Conservation (phyloP, 768 basidiomycete genomes). For the Pisolithus albus region DNA sequence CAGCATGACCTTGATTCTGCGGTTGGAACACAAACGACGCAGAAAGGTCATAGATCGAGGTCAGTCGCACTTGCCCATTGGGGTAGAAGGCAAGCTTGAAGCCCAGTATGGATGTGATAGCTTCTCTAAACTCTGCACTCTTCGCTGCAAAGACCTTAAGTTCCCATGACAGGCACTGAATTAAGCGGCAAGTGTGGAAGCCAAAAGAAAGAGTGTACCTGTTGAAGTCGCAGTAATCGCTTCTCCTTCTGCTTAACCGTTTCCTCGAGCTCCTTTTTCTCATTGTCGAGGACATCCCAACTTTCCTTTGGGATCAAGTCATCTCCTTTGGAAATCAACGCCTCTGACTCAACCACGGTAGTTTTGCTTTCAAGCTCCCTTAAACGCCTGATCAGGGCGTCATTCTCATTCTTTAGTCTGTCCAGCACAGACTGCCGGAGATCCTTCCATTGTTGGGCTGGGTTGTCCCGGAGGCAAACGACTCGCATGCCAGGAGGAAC, state of each 20-base stretch:
- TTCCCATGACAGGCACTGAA: background rate
- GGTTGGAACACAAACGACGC: slow-evolving; percentile 87
- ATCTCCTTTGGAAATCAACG: slow-evolving; percentile 9
- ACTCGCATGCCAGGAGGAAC: slow-evolving; percentile 67
- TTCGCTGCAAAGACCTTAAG: slow-evolving; percentile 75
- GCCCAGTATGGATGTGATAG: slow-evolving; percentile 83
- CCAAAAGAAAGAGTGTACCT: slow-evolving; percentile 39
- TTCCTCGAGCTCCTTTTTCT: slow-evolving; percentile 62
- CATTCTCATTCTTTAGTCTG: slow-evolving; percentile 74
- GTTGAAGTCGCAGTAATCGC: slow-evolving; percentile 67
- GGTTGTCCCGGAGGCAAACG: slow-evolving; percentile 68
- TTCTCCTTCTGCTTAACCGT: slow-evolving; percentile 75
- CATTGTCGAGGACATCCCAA: slow-evolving; percentile 63
- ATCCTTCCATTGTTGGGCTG: slow-evolving; percentile 77
- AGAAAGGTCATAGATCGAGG: slow-evolving; percentile 81
- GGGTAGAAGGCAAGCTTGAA: slow-evolving; percentile 89
- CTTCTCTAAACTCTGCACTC: slow-evolving; percentile 85
- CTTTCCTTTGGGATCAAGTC: slow-evolving; percentile 68
- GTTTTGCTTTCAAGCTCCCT: slow-evolving; percentile 49
- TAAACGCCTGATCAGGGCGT: slow-evolving; percentile 65
- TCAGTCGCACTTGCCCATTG: slow-evolving; percentile 84
- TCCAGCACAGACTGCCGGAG: slow-evolving; percentile 71
- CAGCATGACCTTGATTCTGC: slow-evolving; percentile 28
- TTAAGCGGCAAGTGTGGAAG: background rate
- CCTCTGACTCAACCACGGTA: slow-evolving; percentile 13